A percentile compares a stretch with the other conserved stretches of the same genome.
Evolutionary conservation across 2,329 filamentous ascomycete species (phyloP).

Genomic region (Pestalotiopsis sp.): DNA sequence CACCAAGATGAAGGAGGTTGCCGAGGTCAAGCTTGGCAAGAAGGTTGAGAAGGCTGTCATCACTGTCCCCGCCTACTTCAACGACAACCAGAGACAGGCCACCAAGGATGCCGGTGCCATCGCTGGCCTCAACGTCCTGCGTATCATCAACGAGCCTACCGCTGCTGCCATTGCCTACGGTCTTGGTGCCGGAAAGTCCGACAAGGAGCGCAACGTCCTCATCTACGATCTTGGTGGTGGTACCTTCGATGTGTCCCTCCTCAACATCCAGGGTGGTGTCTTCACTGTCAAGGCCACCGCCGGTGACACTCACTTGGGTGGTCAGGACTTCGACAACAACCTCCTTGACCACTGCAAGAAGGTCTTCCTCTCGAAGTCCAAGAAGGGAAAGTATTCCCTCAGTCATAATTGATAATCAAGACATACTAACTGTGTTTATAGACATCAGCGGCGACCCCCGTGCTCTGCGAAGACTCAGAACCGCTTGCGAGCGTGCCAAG

Average conservation of each 20-base stretch:
- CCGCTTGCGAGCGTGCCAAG: constrained; percentile 99
- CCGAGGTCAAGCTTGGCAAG: constrained; percentile 97
- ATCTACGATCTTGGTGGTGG: constrained; percentile 99
- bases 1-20: constrained; percentile 99
- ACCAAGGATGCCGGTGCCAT: constrained; percentile 99
- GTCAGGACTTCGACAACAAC: constrained; percentile 95
- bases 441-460: constrained; percentile 83
- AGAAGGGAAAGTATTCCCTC: no score
- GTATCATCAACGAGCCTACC: constrained; percentile 99
- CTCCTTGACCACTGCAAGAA: constrained; percentile 96
- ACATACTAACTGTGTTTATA: no score
- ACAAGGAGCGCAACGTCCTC: constrained; percentile 97
- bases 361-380: no score
- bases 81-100: constrained; percentile 99
- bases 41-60: constrained; percentile 99
- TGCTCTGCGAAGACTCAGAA: constrained; percentile 93
- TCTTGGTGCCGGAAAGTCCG: constrained; percentile 90
- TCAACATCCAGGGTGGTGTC: constrained; percentile 98
- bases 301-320: constrained; percentile 95
- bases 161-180: constrained; percentile 98
- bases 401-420: no score
- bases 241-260: constrained; percentile 99
- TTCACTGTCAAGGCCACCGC: constrained; percentile 99
- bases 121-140: constrained; percentile 94
- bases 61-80: constrained; percentile 99